These are phyloP conservation scores for Neofusicoccum cordaticola DNA, from an alignment of 2,329 filamentous ascomycete species.

Conservation along the genomic window DNA sequence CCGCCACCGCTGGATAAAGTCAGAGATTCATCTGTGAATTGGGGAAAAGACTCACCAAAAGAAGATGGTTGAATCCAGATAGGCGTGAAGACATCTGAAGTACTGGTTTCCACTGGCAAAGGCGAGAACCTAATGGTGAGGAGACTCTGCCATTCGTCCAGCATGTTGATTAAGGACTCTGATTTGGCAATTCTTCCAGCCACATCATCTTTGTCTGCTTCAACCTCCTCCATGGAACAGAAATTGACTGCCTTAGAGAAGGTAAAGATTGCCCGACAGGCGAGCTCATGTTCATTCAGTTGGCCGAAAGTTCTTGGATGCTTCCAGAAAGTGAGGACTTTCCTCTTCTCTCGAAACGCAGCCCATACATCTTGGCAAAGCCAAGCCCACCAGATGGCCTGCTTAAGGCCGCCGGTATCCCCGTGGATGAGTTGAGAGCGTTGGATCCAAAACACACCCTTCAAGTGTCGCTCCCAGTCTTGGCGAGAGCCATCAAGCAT, in stretches of 20 bases:
- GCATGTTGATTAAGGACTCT: conserved; percentile 45
- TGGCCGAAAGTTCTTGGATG: conserved; percentile 49
- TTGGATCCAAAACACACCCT: conserved; percentile 67
- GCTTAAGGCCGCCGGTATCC: conserved; percentile 54
- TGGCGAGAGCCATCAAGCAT: conserved; percentile 59
- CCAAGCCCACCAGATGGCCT: conserved; percentile 66
- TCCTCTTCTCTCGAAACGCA: conserved; percentile 57
- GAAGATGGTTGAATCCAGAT: conserved; percentile 53
- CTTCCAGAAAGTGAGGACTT: conserved; percentile 58
- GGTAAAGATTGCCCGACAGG: conserved; percentile 53
- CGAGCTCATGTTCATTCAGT: conserved; percentile 54
- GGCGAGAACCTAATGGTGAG: conserved; percentile 45
- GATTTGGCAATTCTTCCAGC: conserved; percentile 44
- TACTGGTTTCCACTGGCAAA: conserved; percentile 29
- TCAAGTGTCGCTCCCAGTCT: conserved; percentile 61
- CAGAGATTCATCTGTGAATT: not conserved
- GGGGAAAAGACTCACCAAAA: conserved; percentile 30
- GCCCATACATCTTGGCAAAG: conserved; percentile 65
- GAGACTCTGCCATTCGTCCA: conserved; percentile 51
- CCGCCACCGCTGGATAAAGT: conserved; percentile 38
- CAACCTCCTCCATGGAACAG: conserved; percentile 51
- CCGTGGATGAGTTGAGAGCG: conserved; percentile 61
- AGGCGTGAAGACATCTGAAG: conserved; percentile 37
- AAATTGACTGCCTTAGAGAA: conserved; percentile 59
- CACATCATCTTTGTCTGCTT: conserved; percentile 41